Conservation (phyloP, 768 basidiomycete genomes). For the Termitomyces bulborhizus region DNA sequence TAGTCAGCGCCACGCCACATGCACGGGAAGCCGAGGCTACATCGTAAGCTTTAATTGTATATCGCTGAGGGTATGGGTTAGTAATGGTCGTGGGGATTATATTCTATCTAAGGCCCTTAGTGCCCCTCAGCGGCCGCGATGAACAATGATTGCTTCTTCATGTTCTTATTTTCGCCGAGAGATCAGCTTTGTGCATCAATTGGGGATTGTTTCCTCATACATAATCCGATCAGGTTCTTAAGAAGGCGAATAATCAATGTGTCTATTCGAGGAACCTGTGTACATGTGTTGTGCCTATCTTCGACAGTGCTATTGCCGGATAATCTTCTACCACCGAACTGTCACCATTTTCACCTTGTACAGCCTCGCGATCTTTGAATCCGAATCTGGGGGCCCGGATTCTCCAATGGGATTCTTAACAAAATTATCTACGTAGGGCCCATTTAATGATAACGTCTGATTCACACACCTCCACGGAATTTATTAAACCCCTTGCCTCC, state of each 20-base stretch:
- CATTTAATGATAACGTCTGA: constrained; percentile 22
- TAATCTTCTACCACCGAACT: too few relatives aligned
- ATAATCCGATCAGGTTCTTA: constrained; percentile 25
- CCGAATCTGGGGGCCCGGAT: constrained; percentile 23
- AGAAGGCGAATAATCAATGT: constrained; percentile 20
- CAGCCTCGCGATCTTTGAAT: constrained; percentile 25
- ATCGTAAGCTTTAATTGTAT: neutral
- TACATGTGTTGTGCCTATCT: constrained; percentile 18
- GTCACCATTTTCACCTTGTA: constrained; percentile 17
- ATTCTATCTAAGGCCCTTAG: neutral
- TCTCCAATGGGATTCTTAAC: constrained; percentile 16
- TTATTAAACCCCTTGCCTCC: constrained; percentile 28
- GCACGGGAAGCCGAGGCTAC: neutral
- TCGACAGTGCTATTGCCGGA: too few relatives aligned
- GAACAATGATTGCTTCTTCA: constrained; percentile 6
- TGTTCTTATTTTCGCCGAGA: constrained; percentile 14
- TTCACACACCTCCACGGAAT: constrained; percentile 19
- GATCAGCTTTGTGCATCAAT: constrained; percentile 18
- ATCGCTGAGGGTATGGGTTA: neutral
- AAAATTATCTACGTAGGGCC: constrained; percentile 20
- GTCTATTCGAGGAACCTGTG: constrained; percentile 18
- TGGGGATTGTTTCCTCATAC: constrained; percentile 12
- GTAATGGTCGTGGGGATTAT: neutral
- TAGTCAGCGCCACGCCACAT: constrained; percentile 9
- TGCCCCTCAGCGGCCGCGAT: constrained; percentile 2